Conservation (phyloP, 345 rosid species). For the Eucalyptus polybractea region DNA sequence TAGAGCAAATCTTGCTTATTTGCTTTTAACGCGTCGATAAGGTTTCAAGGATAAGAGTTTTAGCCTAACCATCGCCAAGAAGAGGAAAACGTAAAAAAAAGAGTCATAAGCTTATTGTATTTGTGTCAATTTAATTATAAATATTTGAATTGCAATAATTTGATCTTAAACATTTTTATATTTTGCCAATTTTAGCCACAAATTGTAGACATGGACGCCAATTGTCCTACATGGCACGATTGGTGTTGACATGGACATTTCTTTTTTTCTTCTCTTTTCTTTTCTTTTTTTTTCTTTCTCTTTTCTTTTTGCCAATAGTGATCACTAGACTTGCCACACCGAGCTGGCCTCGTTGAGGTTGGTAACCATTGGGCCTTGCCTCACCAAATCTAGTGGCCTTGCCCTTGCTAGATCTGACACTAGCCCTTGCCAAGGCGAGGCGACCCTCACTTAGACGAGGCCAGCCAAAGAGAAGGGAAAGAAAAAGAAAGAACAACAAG, state of each 20-base stretch:
- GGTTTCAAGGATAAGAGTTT: not conserved
- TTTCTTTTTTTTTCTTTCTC: not conserved
- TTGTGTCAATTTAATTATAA: too few relatives aligned
- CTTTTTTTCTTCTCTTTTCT: too few relatives aligned
- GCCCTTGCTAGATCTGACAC: not conserved
- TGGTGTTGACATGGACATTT: too few relatives aligned
- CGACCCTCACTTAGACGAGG: not conserved
- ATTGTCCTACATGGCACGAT: accelerated
- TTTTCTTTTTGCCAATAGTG: not conserved
- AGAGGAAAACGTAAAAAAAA: not conserved
- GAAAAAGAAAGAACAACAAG: not conserved
- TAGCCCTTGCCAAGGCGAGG: accelerated
- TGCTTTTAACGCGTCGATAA: not conserved
- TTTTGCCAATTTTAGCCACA: not conserved
- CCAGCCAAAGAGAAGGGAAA: not conserved
- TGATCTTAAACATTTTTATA: too few relatives aligned
- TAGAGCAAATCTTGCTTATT: not conserved
- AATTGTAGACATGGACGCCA: accelerated
- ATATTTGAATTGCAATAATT: too few relatives aligned
- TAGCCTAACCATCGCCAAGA: not conserved
- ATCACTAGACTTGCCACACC: too few relatives aligned
- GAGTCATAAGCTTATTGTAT: too few relatives aligned
- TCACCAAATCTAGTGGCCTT: not conserved
- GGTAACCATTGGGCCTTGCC: too few relatives aligned
- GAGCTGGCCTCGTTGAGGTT: too few relatives aligned